These are phyloP conservation scores for Debaryomyces fabryi DNA, from an alignment of 1,139 yeast species.

Conservation along the genomic window DNA sequence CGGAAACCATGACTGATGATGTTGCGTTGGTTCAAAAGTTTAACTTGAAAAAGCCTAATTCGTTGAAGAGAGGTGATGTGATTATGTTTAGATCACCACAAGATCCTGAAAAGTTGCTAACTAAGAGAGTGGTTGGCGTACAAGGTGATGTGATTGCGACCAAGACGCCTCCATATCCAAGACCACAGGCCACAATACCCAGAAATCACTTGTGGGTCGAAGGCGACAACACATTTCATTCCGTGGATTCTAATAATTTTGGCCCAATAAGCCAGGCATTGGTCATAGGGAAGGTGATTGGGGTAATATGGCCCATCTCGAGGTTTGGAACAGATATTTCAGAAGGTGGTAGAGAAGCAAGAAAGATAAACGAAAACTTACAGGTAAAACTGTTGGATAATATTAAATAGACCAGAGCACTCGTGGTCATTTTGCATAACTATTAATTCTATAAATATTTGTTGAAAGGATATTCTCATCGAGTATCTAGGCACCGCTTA, in stretches of 20 bases:
- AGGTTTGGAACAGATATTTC: conserved; percentile 48
- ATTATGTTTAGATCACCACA: conserved; percentile 77
- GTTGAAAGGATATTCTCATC: not conserved
- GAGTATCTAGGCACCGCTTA: not conserved
- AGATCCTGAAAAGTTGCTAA: conserved; percentile 70
- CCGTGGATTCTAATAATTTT: conserved; percentile 79
- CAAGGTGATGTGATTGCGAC: conserved; percentile 72
- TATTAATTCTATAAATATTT: not conserved
- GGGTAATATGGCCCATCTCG: conserved; percentile 67
- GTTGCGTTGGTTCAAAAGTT: conserved; percentile 73
- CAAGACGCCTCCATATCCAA: conserved; percentile 63
- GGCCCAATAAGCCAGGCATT: conserved; percentile 85
- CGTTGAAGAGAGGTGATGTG: conserved; percentile 66
- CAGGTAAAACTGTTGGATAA: conserved; percentile 5
- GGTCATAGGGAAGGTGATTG: conserved; percentile 70
- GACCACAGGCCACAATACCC: conserved; percentile 62
- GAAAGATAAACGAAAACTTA: conserved; percentile 6
- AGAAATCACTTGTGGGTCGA: conserved; percentile 90
- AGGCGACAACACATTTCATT: conserved; percentile 85
- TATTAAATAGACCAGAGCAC: not conserved
- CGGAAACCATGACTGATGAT: conserved; percentile 55
- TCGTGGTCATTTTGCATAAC: not conserved
- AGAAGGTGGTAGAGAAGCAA: conserved; percentile 17
- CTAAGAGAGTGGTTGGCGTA: conserved; percentile 76
- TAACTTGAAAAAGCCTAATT: conserved; percentile 49